Conservation (phyloP, 768 basidiomycete species). For the Lanmaoa rubissima region DNA sequence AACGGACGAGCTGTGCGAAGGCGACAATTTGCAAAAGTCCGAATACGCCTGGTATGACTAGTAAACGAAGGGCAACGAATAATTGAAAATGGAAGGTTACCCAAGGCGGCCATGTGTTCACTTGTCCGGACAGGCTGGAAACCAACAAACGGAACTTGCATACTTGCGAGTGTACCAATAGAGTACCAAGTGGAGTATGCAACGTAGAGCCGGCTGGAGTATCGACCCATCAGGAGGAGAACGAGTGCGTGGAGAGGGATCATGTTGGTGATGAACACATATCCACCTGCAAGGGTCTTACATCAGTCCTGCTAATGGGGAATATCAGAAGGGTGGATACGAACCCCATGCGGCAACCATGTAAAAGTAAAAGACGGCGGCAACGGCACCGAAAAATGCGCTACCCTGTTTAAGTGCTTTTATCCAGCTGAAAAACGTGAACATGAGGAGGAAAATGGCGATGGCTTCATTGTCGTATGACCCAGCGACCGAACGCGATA, state of each 20-base stretch:
- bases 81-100: constrained; percentile 38
- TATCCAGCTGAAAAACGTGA: constrained; percentile 97
- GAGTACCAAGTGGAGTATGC: constrained; percentile 98
- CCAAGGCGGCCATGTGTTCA: constrained; percentile 98
- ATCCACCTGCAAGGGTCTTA: constrained; percentile 61
- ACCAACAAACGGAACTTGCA: constrained; percentile 99
- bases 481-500: constrained; percentile 97
- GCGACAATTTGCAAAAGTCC: constrained; percentile 95
- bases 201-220: constrained; percentile 86
- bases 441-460: constrained; percentile 99
- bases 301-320: constrained; percentile 6
- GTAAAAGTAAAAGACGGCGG: constrained; percentile 98
- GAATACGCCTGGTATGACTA: constrained; percentile 70
- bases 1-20: constrained; percentile 84
- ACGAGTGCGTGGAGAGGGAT: constrained; percentile 95
- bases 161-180: constrained; percentile 93
- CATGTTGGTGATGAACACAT: constrained; percentile 99
- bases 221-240: constrained; percentile 95
- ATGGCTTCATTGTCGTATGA: constrained; percentile 99
- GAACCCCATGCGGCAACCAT: constrained; percentile 99
- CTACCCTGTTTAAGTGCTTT: constrained; percentile 93
- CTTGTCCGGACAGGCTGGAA: constrained; percentile 98
- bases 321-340: constrained; percentile 17
- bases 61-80: constrained; percentile 3
- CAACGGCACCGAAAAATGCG: constrained; percentile 83